A percentile compares a stretch with the other conserved stretches of the same genome.
phyloP scores from a whole-genome alignment of 306 rosid genomes.

The Pyrus betulifolia region DNA sequence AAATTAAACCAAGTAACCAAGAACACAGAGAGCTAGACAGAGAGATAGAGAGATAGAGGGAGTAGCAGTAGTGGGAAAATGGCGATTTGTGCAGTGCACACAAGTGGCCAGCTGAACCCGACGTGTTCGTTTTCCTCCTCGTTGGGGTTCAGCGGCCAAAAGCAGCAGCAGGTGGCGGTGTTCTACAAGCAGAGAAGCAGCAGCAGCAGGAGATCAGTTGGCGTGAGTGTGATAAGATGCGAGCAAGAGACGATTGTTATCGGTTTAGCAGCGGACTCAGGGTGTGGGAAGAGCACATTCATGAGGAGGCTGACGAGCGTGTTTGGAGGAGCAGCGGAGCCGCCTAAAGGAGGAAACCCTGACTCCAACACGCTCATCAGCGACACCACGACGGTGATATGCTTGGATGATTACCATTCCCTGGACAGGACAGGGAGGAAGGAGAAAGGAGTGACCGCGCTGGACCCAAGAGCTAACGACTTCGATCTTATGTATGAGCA shows the following conservation, averaged over 20 bases:
- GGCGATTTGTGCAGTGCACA: constrained; percentile 82
- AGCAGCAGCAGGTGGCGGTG: constrained; percentile 56
- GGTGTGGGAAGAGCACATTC: constrained; percentile 96
- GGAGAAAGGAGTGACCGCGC: constrained; percentile 91
- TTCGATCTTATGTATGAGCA: constrained; percentile 97
- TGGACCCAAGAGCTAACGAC: constrained; percentile 87
- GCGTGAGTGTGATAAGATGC: constrained; percentile 60
- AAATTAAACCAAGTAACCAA: not conserved
- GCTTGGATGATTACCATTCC: constrained; percentile 94
- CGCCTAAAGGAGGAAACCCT: constrained; percentile 93
- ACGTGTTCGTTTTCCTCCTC: constrained; percentile 65
- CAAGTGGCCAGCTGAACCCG: constrained; percentile 64
- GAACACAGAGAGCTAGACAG: not conserved
- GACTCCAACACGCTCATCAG: constrained; percentile 95
- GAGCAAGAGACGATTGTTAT: constrained; percentile 78
- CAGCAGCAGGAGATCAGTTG: constrained; percentile 24
- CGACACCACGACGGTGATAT: constrained; percentile 93
- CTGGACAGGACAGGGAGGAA: constrained; percentile 92
- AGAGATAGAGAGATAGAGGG: constrained; percentile 3
- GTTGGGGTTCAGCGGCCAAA: constrained; percentile 49
- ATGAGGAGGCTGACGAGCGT: constrained; percentile 96
- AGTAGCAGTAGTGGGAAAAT: constrained; percentile 14
- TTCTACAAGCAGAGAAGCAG: constrained; percentile 40
- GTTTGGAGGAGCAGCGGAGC: constrained; percentile 92
- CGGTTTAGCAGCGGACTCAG: constrained; percentile 96